phyloP scores from a whole-genome alignment of 1,139 yeast species.

The Pichiaceae sp. region DNA sequence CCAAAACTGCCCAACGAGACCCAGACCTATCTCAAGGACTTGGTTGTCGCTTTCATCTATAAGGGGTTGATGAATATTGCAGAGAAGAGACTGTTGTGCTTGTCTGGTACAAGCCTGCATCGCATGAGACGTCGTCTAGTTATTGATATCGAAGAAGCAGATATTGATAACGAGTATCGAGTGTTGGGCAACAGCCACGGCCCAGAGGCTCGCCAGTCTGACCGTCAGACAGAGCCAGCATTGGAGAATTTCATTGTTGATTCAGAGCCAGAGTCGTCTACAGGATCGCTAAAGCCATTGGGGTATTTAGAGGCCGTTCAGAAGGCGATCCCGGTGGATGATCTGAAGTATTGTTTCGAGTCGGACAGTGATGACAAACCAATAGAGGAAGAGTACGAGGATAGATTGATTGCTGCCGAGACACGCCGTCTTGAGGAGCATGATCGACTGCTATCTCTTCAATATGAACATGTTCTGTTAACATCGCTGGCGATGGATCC shows the following conservation, averaged over 20 bases:
- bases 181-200: neutral
- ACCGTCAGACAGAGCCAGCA: neutral
- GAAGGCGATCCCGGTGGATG: neutral
- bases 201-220: neutral
- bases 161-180: neutral
- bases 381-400: conserved; percentile 5
- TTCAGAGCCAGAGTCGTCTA: neutral
- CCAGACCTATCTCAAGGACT: neutral
- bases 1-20: neutral
- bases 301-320: neutral
- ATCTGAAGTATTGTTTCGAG: neutral
- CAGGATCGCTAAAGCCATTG: neutral
- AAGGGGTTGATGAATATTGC: neutral
- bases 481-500: conserved; percentile 14
- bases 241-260: neutral
- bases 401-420: conserved; percentile 6
- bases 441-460: conserved; percentile 19
- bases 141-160: neutral
- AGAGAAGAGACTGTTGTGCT: neutral
- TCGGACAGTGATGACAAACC: conserved; percentile 1
- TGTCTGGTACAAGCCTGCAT: neutral
- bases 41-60: neutral
- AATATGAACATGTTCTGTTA: conserved; percentile 20
- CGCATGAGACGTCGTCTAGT: neutral
- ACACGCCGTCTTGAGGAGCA: conserved; percentile 14